A percentile compares a stretch with the other conserved stretches of the same genome.
These are phyloP conservation scores for Climacium dendroides DNA, from an alignment of 225 moss, liverwort and hornwort genomes.

Conservation along the genomic window DNA sequence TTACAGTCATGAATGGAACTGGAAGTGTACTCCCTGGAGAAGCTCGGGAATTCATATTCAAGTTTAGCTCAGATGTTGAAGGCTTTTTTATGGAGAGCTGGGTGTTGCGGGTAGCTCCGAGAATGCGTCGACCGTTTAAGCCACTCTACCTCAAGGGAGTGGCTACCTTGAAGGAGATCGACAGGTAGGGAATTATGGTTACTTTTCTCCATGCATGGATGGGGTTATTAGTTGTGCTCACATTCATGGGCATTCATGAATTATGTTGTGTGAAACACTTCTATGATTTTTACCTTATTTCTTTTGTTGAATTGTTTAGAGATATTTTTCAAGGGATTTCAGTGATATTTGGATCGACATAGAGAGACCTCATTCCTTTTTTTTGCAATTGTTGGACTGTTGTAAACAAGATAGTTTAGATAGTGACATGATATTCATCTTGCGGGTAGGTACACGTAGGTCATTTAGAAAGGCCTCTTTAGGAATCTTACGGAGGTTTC, in stretches of 20 bases:
- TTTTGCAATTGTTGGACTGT: not conserved
- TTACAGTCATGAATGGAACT: slow-evolving; percentile 51
- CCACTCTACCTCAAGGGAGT: slow-evolving; percentile 55
- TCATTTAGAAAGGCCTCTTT: not conserved
- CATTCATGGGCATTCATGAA: not conserved
- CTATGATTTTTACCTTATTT: not conserved
- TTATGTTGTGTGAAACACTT: not conserved
- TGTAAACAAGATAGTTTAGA: not conserved
- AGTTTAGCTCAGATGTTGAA: slow-evolving; percentile 39
- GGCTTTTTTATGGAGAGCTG: slow-evolving; percentile 58
- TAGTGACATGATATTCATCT: not conserved
- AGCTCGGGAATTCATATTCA: slow-evolving; percentile 44
- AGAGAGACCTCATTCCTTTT: not conserved
- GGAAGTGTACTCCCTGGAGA: slow-evolving; percentile 57
- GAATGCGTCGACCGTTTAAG: slow-evolving; percentile 19
- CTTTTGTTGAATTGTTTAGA: too few relatives aligned
- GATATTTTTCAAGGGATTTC: not conserved
- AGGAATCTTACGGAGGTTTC: too few relatives aligned
- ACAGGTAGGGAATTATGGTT: not conserved
- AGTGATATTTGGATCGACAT: not conserved
- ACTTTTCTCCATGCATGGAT: not conserved
- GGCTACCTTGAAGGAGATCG: slow-evolving; percentile 21
- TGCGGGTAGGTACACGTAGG: not conserved
- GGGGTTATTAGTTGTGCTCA: not conserved
- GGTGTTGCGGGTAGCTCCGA: slow-evolving; percentile 47